A percentile compares a stretch with the other conserved stretches of the same genome.
Evolutionary conservation across 768 basidiomycete genomes (phyloP).

Genomic region (Trichaptum fuscoviolaceum): DNA sequence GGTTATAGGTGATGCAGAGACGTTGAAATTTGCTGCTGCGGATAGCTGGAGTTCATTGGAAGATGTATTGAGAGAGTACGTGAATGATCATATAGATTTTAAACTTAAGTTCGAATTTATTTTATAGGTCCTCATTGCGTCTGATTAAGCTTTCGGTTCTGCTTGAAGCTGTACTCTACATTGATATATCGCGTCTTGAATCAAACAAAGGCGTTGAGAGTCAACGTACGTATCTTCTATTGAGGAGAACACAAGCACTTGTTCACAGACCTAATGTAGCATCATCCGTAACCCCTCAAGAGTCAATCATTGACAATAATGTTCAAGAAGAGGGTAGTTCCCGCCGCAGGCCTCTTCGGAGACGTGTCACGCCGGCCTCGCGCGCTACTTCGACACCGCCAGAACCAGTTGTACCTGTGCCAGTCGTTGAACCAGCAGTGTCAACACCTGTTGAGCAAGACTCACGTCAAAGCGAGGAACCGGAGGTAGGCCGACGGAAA

Average conservation of each 20-base stretch:
- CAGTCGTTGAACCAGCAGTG: conserved; percentile 17
- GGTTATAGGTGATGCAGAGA: conserved; percentile 45
- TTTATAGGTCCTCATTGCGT: conserved; percentile 33
- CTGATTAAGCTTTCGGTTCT: conserved; percentile 45
- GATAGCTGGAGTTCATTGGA: conserved; percentile 51
- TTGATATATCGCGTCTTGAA: conserved; percentile 29
- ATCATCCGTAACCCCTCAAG: neutral
- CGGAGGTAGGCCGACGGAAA: neutral
- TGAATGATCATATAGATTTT: neutral
- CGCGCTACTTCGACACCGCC: conserved; percentile 28
- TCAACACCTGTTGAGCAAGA: conserved; percentile 28
- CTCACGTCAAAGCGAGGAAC: neutral
- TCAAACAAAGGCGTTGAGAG: conserved; percentile 27
- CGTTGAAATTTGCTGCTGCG: conserved; percentile 40
- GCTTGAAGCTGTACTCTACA: conserved; percentile 42
- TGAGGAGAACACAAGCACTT: neutral
- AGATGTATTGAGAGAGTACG: conserved; percentile 46
- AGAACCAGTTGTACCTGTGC: conserved; percentile 12
- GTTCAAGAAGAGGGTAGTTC: neutral
- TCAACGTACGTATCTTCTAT: conserved; percentile 19
- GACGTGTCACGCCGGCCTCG: conserved; percentile 37
- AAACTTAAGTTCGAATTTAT: neutral
- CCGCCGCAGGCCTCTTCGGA: conserved; percentile 29
- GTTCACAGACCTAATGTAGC: neutral
- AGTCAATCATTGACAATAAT: neutral